phyloP scores from a whole-genome alignment of 2,329 filamentous ascomycete species.

The Fusarium burgessii region DNA sequence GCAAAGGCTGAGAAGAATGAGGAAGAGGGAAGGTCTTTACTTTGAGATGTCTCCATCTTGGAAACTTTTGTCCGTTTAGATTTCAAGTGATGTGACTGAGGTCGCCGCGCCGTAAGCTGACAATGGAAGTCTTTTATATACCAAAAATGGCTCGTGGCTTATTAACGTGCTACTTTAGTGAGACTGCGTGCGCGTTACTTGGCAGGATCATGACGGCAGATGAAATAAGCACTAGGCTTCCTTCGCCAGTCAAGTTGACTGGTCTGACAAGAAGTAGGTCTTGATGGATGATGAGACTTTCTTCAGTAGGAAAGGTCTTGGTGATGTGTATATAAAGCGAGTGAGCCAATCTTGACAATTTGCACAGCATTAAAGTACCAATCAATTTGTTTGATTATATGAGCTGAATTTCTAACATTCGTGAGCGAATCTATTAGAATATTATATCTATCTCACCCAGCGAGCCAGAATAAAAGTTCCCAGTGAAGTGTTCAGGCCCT shows the following conservation, averaged over 20 bases:
- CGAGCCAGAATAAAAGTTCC: conserved; percentile 1
- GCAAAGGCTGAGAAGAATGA: conserved; percentile 47
- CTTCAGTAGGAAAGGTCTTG: no score
- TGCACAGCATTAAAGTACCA: not conserved
- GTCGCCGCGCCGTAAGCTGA: not conserved
- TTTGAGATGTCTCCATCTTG: conserved; percentile 23
- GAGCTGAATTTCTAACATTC: no score
- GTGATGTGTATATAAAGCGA: no score
- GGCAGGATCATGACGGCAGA: not conserved
- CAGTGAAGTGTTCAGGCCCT: conserved; percentile 5
- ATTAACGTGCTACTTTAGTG: no score
- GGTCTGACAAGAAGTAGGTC: no score
- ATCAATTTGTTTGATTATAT: not conserved
- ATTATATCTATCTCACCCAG: conserved; percentile 12
- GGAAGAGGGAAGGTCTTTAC: conserved; percentile 25
- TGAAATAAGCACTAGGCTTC: conserved; percentile 6
- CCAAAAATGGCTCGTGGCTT: not conserved
- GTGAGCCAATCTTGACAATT: no score
- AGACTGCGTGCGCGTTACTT: no score
- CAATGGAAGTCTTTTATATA: not conserved
- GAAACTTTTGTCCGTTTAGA: not conserved
- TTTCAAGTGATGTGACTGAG: not conserved
- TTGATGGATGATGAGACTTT: no score
- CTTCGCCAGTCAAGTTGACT: not conserved
- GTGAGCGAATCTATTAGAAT: not conserved